Evolutionary conservation across 495 filamentous ascomycete genomes (phyloP), one percentile per base, ranked within the genome.

Genomic region (Penicillium bialowiezense): DNA sequence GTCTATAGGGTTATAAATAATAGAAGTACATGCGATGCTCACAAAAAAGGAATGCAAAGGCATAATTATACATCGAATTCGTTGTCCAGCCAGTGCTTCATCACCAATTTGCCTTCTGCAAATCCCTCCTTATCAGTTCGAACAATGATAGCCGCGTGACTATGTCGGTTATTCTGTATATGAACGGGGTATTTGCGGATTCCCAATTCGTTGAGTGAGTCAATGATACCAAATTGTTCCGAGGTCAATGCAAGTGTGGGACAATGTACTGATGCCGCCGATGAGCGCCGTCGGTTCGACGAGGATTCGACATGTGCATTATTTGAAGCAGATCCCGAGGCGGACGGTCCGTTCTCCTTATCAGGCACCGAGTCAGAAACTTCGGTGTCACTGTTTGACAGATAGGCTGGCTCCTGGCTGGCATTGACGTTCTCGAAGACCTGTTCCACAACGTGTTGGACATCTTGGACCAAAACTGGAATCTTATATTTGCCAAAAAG

Each of bases 71-170:
- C 58, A 47, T 79, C 69, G 68, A 98, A 97, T 51, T 82, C 83
- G 37, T 84, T 76, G 24, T 84, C 76, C 4, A 89, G 64, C 88
- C 88, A 98, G 69, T 98, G 92, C 54, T 75, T 74, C 38, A 92
- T 69, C 24, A 96, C 90, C 21, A 88, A 64, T 59, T 77, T 80
- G 3, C 92, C 93, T 68, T 97, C 91, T 4, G 73, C 70, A 54
- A 88, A 93, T 7, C 61, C 71, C 46, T 72, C 61, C 62, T 80
- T 81, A 14, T 81, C 72, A 51, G 62, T 77, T 44, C 93, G 77
- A 23, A 92, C 81, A 58, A 98, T 87, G 43, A 98, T 95, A 1
- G 92, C 92, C 0, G 92, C 93, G 64, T 98, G 93, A 38, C 76
- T 87, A 59, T 96, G 91, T 24, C 74, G 63, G 34, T 79, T 78